Base-by-base conservation (phyloP, 2,329 filamentous ascomycete genomes). In the Sarocladium strictum region DNA sequence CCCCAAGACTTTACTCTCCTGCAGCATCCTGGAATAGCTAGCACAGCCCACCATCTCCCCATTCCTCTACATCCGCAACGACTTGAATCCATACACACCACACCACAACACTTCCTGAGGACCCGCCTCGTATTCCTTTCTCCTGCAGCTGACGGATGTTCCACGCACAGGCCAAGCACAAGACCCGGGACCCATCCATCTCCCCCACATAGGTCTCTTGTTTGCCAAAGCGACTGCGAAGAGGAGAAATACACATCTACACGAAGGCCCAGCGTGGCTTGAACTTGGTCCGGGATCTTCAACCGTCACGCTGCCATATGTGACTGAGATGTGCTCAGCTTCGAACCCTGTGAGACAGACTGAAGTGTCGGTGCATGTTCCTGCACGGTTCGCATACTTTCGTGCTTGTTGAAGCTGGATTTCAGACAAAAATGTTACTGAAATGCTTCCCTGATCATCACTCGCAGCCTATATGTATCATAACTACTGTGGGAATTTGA, bases 91-190 rank as follows among this genome's bases (percentile, higher is more conserved):
- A 45, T 23, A 19, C 10, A 45, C 4, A 3, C 17, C 7, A 10
- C 17, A 45, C 9, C n/a, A 23, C 17, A 23, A 19, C 21, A 14
- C 5, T 9, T 12, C 14, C 17, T 6, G 5, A 26, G 35, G 47
- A 49, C 43, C 43, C 47, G 29, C 47, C 47, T 51, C 47, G 47
- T 51, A 51, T 51, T 51, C 47, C 19, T 32, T 19, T 12, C 40
- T 23, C 7, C 43, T 51, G 47, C 47, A 51, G 47, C 27, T 51
- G 47, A 51, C 27, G 23, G 47, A 35, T 51, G 17, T 51, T 33
- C 47, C 17, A 51, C 47, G 47, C 47, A 33, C 29, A 24, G 29
- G 47, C 29, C 27, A 6, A 35, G 17, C 7, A 12, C 43, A 11
- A 27, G 10, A 4, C 3, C 26, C 24, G 9, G 10, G 17, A 10